Evolutionary conservation across 352 stramenopile species (phyloP).

Genomic region (Phytophthora meadii): DNA sequence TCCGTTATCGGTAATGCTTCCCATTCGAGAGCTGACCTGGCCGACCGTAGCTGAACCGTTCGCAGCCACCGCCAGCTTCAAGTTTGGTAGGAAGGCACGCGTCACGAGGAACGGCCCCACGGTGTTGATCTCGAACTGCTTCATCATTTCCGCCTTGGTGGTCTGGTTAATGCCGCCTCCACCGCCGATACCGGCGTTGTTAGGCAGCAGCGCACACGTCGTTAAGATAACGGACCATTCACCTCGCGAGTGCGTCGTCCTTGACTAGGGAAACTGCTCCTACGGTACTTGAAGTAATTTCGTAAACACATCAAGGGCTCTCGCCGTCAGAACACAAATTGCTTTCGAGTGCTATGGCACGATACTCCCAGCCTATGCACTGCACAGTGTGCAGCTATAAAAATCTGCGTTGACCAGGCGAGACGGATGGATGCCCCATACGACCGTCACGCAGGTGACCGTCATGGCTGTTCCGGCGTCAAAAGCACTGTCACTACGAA

Average conservation of each 20-base stretch:
- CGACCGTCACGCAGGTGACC: background rate
- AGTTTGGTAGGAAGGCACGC: constrained; percentile 47
- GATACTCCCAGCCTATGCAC: no score
- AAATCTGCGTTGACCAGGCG: no score
- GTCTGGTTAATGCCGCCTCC: constrained; percentile 37
- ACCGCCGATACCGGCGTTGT: constrained; percentile 57
- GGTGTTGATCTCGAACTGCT: constrained; percentile 64
- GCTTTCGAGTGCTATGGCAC: no score
- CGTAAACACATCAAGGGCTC: background rate
- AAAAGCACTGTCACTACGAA: no score
- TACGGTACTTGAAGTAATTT: no score
- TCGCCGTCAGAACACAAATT: background rate
- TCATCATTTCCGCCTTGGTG: constrained; percentile 50
- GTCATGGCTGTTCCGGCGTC: no score
- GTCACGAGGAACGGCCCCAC: constrained; percentile 62
- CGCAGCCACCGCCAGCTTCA: constrained; percentile 39
- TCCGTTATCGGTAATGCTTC: constrained; percentile 45
- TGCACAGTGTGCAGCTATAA: no score
- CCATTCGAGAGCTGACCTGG: constrained; percentile 52
- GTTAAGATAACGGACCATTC: no score
- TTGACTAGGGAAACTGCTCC: no score
- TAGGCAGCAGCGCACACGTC: no score
- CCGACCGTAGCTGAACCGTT: constrained; percentile 39
- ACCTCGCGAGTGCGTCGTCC: no score
- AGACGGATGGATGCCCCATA: background rate